Evolutionary conservation across 2,329 filamentous ascomycete genomes (phyloP).

Genomic region (Fusarium pseudograminearum): DNA sequence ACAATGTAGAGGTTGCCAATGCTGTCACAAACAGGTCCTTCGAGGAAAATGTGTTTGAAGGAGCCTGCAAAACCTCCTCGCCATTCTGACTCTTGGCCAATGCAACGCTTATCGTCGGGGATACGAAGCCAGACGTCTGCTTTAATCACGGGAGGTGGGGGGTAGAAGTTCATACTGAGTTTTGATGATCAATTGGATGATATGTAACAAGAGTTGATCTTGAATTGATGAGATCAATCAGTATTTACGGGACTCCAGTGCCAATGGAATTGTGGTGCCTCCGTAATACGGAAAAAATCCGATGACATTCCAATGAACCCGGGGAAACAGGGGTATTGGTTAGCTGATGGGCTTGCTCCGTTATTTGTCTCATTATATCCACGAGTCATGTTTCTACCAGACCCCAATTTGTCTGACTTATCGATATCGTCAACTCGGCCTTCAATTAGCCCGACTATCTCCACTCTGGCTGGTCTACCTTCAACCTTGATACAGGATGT

Average conservation of each 20-base stretch:
- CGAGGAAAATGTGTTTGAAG: conserved; percentile 56
- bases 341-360: background rate
- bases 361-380: background rate
- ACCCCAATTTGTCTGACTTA: no score
- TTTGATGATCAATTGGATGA: background rate
- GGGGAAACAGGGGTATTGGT: background rate
- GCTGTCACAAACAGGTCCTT: conserved; percentile 52
- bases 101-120: conserved; percentile 52
- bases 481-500: no score
- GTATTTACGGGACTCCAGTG: background rate
- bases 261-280: background rate
- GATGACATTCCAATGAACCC: background rate
- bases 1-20: conserved; percentile 54
- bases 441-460: no score
- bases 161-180: conserved; percentile 52
- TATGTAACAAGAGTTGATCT: no score
- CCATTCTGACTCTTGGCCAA: conserved; percentile 54
- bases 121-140: conserved; percentile 54
- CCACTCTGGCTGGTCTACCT: no score
- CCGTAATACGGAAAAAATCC: background rate
- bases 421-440: no score
- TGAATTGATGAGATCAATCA: background rate
- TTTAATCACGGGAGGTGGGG: conserved; percentile 49
- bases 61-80: conserved; percentile 51
- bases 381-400: no score